A percentile compares a stretch with the other conserved stretches of the same genome.
Conservation (phyloP, 345 rosid genomes). For the Raphanus raphanistrum region DNA sequence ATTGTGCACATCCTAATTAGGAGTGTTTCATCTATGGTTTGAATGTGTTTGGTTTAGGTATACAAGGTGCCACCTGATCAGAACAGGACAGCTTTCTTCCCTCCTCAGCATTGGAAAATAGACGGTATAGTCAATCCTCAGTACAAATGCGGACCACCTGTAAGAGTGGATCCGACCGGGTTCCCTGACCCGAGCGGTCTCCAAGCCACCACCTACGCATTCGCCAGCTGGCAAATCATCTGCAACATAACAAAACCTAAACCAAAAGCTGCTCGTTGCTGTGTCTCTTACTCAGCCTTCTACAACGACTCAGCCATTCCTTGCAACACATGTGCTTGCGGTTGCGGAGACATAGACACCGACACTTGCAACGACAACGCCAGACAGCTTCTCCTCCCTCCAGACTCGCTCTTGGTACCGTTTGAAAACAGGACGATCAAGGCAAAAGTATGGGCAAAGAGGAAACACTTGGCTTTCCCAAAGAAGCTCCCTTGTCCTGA, state of each 20-base stretch:
- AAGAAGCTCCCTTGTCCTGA: constrained; percentile 81
- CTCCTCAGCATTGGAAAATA: constrained; percentile 77
- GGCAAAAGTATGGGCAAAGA: constrained; percentile 73
- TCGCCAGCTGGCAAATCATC: constrained; percentile 75
- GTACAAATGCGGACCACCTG: constrained; percentile 71
- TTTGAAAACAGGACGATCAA: constrained; percentile 64
- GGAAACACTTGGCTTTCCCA: constrained; percentile 50
- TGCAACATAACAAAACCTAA: constrained; percentile 82
- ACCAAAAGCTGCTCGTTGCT: constrained; percentile 56
- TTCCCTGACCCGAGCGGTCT: constrained; percentile 82
- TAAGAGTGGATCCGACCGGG: constrained; percentile 63
- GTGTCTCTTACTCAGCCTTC: constrained; percentile 91
- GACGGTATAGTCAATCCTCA: constrained; percentile 61
- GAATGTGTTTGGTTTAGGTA: constrained; percentile 46
- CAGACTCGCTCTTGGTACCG: constrained; percentile 72
- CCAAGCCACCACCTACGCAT: constrained; percentile 50
- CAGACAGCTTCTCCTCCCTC: constrained; percentile 62
- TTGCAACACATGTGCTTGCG: constrained; percentile 91
- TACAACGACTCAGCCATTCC: constrained; percentile 80
- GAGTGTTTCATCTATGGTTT: neutral
- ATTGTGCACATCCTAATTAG: neutral
- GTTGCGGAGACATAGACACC: constrained; percentile 52
- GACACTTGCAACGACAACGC: constrained; percentile 57
- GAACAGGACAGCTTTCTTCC: constrained; percentile 64
- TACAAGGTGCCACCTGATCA: constrained; percentile 75